A percentile compares a stretch with the other conserved stretches of the same genome.
Conservation (phyloP, 768 basidiomycete genomes). For the Phylloporus sp. region DNA sequence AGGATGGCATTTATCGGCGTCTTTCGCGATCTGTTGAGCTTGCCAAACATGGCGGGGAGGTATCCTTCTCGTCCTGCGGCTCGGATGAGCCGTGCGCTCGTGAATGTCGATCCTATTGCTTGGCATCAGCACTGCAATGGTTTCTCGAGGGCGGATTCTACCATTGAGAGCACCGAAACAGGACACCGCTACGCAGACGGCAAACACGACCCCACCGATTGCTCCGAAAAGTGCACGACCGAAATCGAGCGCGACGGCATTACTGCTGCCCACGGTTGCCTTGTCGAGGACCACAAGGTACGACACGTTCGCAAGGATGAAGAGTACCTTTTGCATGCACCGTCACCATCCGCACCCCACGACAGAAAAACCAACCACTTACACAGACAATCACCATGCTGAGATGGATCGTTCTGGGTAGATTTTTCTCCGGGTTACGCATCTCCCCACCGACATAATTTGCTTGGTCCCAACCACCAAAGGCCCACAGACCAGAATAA, state of each 20-base stretch:
- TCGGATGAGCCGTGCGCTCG: conserved; percentile 79
- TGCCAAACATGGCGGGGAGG: conserved; percentile 79
- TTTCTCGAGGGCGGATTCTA: conserved; percentile 22
- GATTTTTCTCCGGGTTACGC: conserved; percentile 72
- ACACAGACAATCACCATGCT: conserved; percentile 84
- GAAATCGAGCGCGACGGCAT: conserved; percentile 89
- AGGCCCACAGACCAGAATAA: conserved; percentile 94
- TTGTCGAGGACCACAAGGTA: conserved; percentile 94
- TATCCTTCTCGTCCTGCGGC: conserved; percentile 86
- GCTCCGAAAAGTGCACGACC: conserved; percentile 83
- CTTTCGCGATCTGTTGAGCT: conserved; percentile 63
- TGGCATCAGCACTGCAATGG: conserved; percentile 3
- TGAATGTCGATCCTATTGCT: conserved; percentile 58
- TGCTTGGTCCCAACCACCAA: conserved; percentile 93
- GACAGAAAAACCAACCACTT: conserved; percentile 19
- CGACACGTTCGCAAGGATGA: conserved; percentile 76
- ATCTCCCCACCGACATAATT: conserved; percentile 93
- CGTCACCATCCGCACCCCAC: conserved; percentile 1
- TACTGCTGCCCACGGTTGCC: conserved; percentile 67
- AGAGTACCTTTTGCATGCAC: conserved; percentile 49
- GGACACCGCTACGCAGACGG: conserved; percentile 87
- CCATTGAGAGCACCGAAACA: conserved; percentile 95
- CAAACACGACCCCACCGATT: conserved; percentile 82
- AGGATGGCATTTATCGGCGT: conserved; percentile 89
- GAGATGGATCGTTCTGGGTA: conserved; percentile 84